These are phyloP conservation scores for Parastagonospora nodorum DNA, from an alignment of 2,329 filamentous ascomycete species.

Conservation along the genomic window DNA sequence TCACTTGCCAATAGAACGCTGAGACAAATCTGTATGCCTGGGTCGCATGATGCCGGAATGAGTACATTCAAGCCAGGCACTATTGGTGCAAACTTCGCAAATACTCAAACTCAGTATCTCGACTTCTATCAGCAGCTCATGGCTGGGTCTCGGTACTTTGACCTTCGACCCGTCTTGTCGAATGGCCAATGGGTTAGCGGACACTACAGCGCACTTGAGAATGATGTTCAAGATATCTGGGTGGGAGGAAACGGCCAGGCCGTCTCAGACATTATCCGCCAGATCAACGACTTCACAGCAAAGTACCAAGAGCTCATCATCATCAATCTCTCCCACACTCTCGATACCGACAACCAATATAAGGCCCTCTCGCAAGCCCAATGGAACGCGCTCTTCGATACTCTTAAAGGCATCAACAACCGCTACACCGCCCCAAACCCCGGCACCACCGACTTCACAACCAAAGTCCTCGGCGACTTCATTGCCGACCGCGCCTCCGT, in stretches of 20 bases:
- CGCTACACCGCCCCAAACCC: constrained; percentile 37
- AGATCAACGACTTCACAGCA: constrained; percentile 54
- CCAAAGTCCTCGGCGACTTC: constrained; percentile 42
- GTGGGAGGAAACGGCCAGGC: constrained; percentile 55
- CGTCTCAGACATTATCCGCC: constrained; percentile 50
- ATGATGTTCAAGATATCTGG: constrained; percentile 43
- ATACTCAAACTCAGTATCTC: constrained; percentile 55
- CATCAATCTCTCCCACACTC: constrained; percentile 53
- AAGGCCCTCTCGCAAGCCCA: constrained; percentile 46
- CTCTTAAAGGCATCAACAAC: constrained; percentile 50
- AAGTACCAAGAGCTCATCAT: constrained; percentile 55
- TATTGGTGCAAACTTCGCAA: constrained; percentile 45
- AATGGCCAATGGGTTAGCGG: constrained; percentile 50
- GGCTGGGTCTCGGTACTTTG: constrained; percentile 55
- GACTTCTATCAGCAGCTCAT: constrained; percentile 54
- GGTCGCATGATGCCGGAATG: constrained; percentile 59
- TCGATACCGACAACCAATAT: constrained; percentile 49
- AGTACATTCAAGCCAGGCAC: constrained; percentile 48
- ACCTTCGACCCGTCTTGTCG: constrained; percentile 52
- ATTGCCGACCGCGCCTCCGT: constrained; percentile 45
- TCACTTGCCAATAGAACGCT: constrained; percentile 49
- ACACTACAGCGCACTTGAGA: constrained; percentile 45
- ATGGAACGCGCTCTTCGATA: constrained; percentile 51
- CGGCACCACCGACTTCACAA: constrained; percentile 36
- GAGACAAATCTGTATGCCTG: constrained; percentile 55